Conservation (phyloP, 805 yeast species). For the Starmerella apicola region DNA sequence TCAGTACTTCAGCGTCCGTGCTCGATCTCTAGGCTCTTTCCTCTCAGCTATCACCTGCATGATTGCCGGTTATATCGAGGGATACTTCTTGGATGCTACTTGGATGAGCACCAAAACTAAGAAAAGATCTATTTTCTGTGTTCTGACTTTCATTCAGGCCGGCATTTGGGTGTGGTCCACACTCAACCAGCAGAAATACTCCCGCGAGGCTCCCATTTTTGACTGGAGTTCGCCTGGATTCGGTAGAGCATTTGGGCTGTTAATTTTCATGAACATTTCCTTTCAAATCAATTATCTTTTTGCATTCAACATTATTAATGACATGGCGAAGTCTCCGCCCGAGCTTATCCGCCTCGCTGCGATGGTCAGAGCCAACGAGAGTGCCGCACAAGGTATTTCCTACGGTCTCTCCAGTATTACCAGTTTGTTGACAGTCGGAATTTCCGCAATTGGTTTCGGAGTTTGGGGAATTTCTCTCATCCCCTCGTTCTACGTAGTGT, state of each 20-base stretch:
- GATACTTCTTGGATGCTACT: constrained; percentile 35
- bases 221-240: constrained; percentile 34
- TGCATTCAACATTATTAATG: constrained; percentile 9
- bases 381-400: constrained; percentile 12
- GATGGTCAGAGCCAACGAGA: constrained; percentile 10
- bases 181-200: constrained; percentile 16
- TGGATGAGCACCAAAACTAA: constrained; percentile 32
- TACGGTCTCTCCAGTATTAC: constrained; percentile 14
- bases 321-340: constrained; percentile 10
- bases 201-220: constrained; percentile 21
- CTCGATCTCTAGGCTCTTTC: constrained; percentile 43
- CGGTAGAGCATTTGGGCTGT: constrained; percentile 40
- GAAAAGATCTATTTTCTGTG: constrained; percentile 35
- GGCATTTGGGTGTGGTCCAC: constrained; percentile 21
- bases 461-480: constrained; percentile 10
- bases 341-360: constrained; percentile 12
- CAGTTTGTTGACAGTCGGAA: constrained; percentile 10
- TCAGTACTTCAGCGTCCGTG: constrained; percentile 40
- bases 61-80: constrained; percentile 27
- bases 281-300: constrained; percentile 13
- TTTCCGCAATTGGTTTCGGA: constrained; percentile 15
- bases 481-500: too few relatives aligned
- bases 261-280: constrained; percentile 19
- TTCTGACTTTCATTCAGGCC: constrained; percentile 35
- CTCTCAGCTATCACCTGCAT: constrained; percentile 45